A percentile compares a stretch with the other conserved stretches of the same genome.
Conservation (phyloP, 2,329 filamentous ascomycete species). For the Ceratocystis ficicola region DNA sequence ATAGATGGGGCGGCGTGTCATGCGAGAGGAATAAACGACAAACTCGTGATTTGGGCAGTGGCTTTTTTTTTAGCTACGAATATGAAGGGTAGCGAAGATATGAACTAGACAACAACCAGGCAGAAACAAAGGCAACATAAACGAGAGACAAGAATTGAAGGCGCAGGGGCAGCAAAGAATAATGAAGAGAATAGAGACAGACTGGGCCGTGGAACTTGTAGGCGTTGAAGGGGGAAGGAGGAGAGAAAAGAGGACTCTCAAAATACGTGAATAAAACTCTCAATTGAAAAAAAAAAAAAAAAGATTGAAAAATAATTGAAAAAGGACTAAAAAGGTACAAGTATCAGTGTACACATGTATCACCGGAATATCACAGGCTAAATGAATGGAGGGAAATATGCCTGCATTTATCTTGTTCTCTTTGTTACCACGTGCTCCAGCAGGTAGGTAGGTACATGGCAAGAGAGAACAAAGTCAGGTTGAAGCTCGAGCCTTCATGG, state of each 20-base stretch:
- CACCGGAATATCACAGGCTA: conserved; percentile 10
- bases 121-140: neutral
- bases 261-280: conserved; percentile 1
- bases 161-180: neutral
- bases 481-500: neutral
- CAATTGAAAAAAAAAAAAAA: conserved; percentile 3
- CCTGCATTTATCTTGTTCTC: neutral
- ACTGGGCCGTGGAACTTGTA: neutral
- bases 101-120: neutral
- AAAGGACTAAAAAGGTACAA: neutral
- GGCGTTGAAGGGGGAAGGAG: neutral
- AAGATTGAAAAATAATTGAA: neutral
- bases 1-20: no score
- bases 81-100: no score
- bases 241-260: neutral
- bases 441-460: no score
- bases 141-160: conserved; percentile 12
- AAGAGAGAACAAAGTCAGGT: no score
- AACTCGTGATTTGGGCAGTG: no score
- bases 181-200: neutral
- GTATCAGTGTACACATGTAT: neutral
- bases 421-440: no score
- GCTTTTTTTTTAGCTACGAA: no score
- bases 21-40: no score
- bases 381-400: neutral